Conservation (phyloP, 2,329 filamentous ascomycete species). For the Colletotrichum gloeosporioides region DNA sequence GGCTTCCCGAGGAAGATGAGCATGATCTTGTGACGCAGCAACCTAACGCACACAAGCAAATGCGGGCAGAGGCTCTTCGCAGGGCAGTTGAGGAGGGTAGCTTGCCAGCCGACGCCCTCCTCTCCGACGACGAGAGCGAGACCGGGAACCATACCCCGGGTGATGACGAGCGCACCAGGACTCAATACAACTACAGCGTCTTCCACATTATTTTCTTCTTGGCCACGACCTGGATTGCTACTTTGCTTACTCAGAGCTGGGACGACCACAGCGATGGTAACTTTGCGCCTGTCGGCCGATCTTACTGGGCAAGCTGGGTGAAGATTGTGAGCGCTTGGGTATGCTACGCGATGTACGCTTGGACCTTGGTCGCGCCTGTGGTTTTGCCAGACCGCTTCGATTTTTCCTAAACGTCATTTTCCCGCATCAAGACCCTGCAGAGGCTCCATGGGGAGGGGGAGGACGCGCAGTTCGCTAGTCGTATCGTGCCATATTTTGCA, state of each 20-base stretch:
- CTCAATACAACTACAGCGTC: slow-evolving; percentile 94
- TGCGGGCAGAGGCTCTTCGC: slow-evolving; percentile 90
- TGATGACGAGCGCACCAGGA: slow-evolving; percentile 87
- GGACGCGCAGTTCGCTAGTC: background rate
- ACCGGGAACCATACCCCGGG: slow-evolving; percentile 64
- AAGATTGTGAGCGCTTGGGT: slow-evolving; percentile 99
- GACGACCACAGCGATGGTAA: slow-evolving; percentile 69
- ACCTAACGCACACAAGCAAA: slow-evolving; percentile 79
- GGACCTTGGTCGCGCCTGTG: slow-evolving; percentile 89
- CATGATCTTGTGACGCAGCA: slow-evolving; percentile 90
- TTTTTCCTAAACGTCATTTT: slow-evolving; percentile 38
- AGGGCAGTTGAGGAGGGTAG: slow-evolving; percentile 92
- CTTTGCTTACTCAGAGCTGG: slow-evolving; percentile 78
- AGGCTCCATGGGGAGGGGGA: background rate
- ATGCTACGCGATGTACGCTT: slow-evolving; percentile 92
- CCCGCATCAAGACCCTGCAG: background rate
- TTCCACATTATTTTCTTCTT: slow-evolving; percentile 99
- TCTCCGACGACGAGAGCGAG: slow-evolving; percentile 75
- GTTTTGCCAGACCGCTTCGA: slow-evolving; percentile 88
- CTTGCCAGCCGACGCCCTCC: slow-evolving; percentile 86
- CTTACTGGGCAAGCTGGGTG: slow-evolving; percentile 98
- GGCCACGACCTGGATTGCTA: slow-evolving; percentile 94
- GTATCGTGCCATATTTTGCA: background rate
- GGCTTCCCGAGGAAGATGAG: slow-evolving; percentile 74
- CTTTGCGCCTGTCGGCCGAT: slow-evolving; percentile 92